A percentile compares a stretch with the other conserved stretches of the same genome.
These are phyloP conservation scores for Ceratocystiopsis sp. DNA, from an alignment of 2,329 filamentous ascomycete species.

Conservation along the genomic window DNA sequence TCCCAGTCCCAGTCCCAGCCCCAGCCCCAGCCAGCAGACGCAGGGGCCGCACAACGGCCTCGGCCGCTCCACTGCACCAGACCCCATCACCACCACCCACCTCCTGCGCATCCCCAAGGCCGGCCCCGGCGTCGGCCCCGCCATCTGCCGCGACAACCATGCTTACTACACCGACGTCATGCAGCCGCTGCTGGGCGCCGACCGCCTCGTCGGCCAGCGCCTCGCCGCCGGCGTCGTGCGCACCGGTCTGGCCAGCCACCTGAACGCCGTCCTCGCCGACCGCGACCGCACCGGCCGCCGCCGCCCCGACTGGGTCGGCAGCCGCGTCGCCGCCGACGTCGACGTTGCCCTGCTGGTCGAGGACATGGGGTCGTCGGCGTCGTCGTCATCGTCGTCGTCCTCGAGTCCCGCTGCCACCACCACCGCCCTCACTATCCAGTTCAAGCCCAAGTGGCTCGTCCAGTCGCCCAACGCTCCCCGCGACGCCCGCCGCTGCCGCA, in stretches of 20 bases:
- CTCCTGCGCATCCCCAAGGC: slow-evolving; percentile 23
- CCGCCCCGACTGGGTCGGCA: slow-evolving; percentile 30
- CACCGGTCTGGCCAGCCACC: slow-evolving; percentile 21
- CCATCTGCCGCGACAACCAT: slow-evolving; percentile 20
- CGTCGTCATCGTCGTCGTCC: slow-evolving; percentile 8
- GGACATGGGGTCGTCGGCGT: slow-evolving; percentile 37
- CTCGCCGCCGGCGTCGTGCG: slow-evolving; percentile 29
- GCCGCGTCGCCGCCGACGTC: slow-evolving; percentile 32
- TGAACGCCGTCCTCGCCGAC: slow-evolving; percentile 39
- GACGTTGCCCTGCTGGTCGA: slow-evolving; percentile 55
- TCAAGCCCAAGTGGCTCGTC: slow-evolving; percentile 73
- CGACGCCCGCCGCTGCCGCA: slow-evolving; percentile 49
- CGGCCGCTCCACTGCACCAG: too few species aligned
- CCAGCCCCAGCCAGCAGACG: too few species aligned
- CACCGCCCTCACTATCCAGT: slow-evolving; percentile 36
- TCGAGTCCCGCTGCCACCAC: not conserved
- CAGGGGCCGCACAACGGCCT: not conserved
- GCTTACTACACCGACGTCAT: slow-evolving; percentile 34
- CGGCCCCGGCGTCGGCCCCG: slow-evolving; percentile 27
- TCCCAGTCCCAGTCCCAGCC: too few species aligned
- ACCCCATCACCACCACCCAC: slow-evolving; percentile 2
- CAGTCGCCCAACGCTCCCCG: slow-evolving; percentile 57
- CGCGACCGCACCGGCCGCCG: slow-evolving; percentile 10
- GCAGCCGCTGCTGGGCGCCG: slow-evolving; percentile 34
- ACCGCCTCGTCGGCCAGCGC: slow-evolving; percentile 36